These are phyloP conservation scores for Daphne laureola DNA, from an alignment of 441 rosid genomes.

Conservation along the genomic window DNA sequence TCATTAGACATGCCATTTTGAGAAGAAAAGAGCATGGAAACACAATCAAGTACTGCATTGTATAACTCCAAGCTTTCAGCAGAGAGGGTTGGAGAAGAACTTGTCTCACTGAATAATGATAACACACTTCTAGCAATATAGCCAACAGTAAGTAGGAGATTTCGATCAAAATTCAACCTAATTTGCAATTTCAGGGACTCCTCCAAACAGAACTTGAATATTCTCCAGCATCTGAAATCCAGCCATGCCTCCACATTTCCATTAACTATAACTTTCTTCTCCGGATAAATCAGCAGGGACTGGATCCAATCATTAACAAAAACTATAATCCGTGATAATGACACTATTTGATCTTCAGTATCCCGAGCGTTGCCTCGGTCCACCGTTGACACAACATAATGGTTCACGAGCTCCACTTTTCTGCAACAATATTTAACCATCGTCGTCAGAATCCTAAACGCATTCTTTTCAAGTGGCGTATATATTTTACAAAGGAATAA, in stretches of 20 bases:
- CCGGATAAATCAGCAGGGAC: slow-evolving; percentile 40
- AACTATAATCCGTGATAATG: slow-evolving; percentile 42
- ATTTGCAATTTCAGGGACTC: slow-evolving; percentile 46
- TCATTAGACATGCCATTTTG: slow-evolving; percentile 54
- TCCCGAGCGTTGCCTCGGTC: slow-evolving; percentile 24
- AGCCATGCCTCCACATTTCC: slow-evolving; percentile 33
- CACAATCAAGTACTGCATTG: slow-evolving; percentile 44
- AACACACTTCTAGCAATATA: slow-evolving; percentile 33
- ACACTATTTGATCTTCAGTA: slow-evolving; percentile 54
- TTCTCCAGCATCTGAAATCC: slow-evolving; percentile 77
- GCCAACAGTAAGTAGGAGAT: slow-evolving; percentile 52
- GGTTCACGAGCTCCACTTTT: slow-evolving; percentile 62
- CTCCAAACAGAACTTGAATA: slow-evolving; percentile 70
- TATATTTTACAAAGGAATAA: background rate
- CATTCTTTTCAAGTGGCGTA: too few species aligned
- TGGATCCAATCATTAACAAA: slow-evolving; percentile 81
- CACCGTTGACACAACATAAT: slow-evolving; percentile 33
- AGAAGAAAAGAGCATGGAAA: slow-evolving; percentile 52
- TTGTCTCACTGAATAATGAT: slow-evolving; percentile 22
- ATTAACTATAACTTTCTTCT: slow-evolving; percentile 32
- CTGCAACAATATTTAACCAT: slow-evolving; percentile 34
- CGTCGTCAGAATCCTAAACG: background rate
- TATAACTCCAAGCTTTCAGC: slow-evolving; percentile 49
- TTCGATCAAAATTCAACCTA: slow-evolving; percentile 43
- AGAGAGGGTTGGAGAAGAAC: slow-evolving; percentile 16